Conservation (phyloP, 352 stramenopile genomes). For the Phytophthora aleatoria region DNA sequence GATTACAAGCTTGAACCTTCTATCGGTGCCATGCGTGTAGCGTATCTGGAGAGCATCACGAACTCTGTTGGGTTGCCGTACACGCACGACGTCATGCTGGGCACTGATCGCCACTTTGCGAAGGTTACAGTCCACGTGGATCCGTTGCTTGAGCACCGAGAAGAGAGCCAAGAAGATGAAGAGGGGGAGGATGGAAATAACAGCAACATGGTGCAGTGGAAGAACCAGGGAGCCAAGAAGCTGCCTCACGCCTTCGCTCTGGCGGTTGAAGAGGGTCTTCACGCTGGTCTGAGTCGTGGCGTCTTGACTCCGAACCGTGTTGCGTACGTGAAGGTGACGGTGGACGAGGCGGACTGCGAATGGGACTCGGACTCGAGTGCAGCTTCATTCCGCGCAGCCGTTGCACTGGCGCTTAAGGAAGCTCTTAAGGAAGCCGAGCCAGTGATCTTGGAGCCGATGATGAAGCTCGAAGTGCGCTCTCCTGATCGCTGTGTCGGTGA, state of each 20-base stretch:
- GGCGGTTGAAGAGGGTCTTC: conserved; percentile 73
- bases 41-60: conserved; percentile 90
- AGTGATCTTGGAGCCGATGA: conserved; percentile 74
- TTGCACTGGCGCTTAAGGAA: conserved; percentile 59
- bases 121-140: conserved; percentile 57
- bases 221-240: conserved; percentile 51
- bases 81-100: conserved; percentile 67
- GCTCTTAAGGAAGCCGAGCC: conserved; percentile 59
- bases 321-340: conserved; percentile 64
- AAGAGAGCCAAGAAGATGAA: conserved; percentile 27
- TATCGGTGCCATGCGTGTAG: conserved; percentile 88
- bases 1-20: conserved; percentile 91
- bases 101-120: conserved; percentile 77
- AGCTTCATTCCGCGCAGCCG: conserved; percentile 62
- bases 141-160: conserved; percentile 48
- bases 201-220: conserved; percentile 68
- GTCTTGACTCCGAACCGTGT: conserved; percentile 65
- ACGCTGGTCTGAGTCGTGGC: conserved; percentile 58
- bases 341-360: conserved; percentile 63
- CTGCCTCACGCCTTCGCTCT: conserved; percentile 67
- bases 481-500: conserved; percentile 71
- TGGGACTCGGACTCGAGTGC: conserved; percentile 73
- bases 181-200: conserved; percentile 32
- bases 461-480: conserved; percentile 74
- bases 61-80: conserved; percentile 42